Conservation (phyloP, 2,329 filamentous ascomycete species). For the Teratosphaeria destructans region DNA sequence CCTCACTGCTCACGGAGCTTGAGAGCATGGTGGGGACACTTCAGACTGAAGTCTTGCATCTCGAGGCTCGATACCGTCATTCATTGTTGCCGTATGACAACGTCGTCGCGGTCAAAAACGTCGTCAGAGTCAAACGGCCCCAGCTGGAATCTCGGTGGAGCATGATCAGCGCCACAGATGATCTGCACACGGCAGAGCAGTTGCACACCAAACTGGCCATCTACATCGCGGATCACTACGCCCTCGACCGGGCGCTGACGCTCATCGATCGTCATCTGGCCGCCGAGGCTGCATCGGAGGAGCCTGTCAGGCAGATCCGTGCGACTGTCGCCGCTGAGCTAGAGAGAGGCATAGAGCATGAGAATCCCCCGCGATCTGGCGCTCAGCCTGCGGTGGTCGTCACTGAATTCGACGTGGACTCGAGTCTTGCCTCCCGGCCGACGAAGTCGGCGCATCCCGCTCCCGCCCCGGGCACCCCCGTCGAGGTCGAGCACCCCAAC, state of each 20-base stretch:
- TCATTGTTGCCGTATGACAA: conserved; percentile 23
- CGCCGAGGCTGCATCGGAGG: conserved; percentile 5
- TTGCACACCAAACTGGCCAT: conserved; percentile 13
- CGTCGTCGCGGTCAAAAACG: conserved; percentile 19
- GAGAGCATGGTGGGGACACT: conserved; percentile 25
- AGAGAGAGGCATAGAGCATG: not conserved
- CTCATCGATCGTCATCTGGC: conserved; percentile 15
- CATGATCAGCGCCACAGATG: conserved; percentile 6
- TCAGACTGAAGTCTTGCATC: conserved; percentile 20
- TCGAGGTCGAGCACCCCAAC: not conserved
- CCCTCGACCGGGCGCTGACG: conserved; percentile 12
- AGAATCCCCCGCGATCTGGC: not conserved
- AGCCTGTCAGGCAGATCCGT: conserved; percentile 6
- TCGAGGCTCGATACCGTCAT: conserved; percentile 27
- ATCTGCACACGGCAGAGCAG: conserved; percentile 4
- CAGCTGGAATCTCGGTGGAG: conserved; percentile 26
- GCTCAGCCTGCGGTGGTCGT: conserved; percentile 14
- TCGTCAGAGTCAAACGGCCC: conserved; percentile 20
- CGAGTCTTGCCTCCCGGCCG: not conserved
- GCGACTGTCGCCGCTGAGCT: conserved; percentile 2
- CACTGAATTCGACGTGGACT: conserved; percentile 11
- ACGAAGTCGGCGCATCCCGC: not conserved
- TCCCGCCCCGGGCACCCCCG: conserved; percentile 3
- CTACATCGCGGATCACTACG: conserved; percentile 15
- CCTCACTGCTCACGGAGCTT: conserved; percentile 21